These are phyloP conservation scores for Lachancea mirantina DNA, from an alignment of 805 yeast species.

Conservation along the genomic window DNA sequence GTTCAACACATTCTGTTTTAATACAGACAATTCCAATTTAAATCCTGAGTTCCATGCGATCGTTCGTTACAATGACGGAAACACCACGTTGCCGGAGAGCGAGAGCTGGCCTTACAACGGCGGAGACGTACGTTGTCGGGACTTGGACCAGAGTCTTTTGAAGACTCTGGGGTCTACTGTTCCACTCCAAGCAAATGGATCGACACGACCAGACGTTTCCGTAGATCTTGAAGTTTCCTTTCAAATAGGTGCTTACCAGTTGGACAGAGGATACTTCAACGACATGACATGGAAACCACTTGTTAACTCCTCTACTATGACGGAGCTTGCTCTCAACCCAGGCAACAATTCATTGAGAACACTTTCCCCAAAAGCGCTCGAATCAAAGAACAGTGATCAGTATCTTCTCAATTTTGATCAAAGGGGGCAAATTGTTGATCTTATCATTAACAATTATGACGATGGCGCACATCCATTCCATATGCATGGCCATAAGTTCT, in stretches of 20 bases:
- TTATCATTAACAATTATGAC: conserved; percentile 60
- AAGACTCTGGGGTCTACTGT: conserved; percentile 17
- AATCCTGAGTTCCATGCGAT: conserved; percentile 31
- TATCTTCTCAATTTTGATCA: conserved; percentile 19
- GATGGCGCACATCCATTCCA: conserved; percentile 63
- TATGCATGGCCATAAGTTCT: conserved; percentile 42
- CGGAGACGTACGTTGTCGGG: conserved; percentile 22
- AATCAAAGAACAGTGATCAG: conserved; percentile 13
- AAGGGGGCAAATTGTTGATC: conserved; percentile 41
- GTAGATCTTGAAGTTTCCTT: conserved; percentile 22
- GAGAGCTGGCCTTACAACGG: conserved; percentile 15
- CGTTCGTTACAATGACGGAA: conserved; percentile 24
- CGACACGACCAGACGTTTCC: conserved; percentile 12
- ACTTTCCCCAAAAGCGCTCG: conserved; percentile 10
- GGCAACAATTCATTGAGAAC: conserved; percentile 9
- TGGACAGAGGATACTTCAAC: conserved; percentile 25
- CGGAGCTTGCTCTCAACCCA: conserved; percentile 9
- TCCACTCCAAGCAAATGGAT: conserved; percentile 15
- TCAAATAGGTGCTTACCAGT: conserved; percentile 19
- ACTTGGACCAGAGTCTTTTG: conserved; percentile 21
- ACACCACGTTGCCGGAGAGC: conserved; percentile 5
- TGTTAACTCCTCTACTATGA: conserved; percentile 15
- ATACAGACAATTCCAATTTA: conserved; percentile 29
- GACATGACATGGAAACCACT: conserved; percentile 19
- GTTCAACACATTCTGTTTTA: conserved; percentile 34